Evolutionary conservation across 305 asterid species (phyloP).

Genomic region (Plantago coronopus): DNA sequence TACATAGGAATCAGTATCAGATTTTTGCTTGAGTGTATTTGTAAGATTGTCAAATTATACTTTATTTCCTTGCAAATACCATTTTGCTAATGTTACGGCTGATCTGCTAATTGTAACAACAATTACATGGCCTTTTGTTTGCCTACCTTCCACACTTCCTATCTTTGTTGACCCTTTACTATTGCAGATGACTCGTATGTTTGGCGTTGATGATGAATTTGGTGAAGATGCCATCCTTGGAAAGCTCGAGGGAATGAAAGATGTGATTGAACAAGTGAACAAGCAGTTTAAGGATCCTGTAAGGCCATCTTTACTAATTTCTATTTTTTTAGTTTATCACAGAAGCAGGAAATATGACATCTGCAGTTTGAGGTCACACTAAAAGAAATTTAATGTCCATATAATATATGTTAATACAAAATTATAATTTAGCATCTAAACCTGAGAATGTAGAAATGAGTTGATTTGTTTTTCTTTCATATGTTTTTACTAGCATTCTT

Average conservation of each 20-base stretch:
- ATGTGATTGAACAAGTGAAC: slow-evolving; percentile 85
- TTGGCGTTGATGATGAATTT: slow-evolving; percentile 75
- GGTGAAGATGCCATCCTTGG: slow-evolving; percentile 87
- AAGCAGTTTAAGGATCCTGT: slow-evolving; percentile 94
- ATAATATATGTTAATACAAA: too few relatives aligned
- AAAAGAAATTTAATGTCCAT: not conserved
- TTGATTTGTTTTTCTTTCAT: not conserved
- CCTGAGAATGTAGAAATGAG: too few relatives aligned
- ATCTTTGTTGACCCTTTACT: slow-evolving; percentile 13
- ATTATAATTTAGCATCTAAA: too few relatives aligned
- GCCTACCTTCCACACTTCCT: not conserved
- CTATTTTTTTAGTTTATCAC: slow-evolving; percentile 15
- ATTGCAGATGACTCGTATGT: slow-evolving; percentile 72
- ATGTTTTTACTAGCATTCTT: not conserved
- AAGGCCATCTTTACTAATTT: slow-evolving; percentile 26
- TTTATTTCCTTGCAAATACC: too few relatives aligned
- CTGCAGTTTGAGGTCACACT: not conserved
- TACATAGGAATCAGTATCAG: not conserved
- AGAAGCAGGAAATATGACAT: not conserved
- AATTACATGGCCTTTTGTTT: not conserved
- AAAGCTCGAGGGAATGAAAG: slow-evolving; percentile 94
- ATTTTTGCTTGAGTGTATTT: too few relatives aligned
- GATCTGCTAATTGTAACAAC: not conserved
- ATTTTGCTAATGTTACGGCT: not conserved
- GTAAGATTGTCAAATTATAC: too few relatives aligned